phyloP scores from a whole-genome alignment of 768 basidiomycete species.

The Amanita exitialis region DNA sequence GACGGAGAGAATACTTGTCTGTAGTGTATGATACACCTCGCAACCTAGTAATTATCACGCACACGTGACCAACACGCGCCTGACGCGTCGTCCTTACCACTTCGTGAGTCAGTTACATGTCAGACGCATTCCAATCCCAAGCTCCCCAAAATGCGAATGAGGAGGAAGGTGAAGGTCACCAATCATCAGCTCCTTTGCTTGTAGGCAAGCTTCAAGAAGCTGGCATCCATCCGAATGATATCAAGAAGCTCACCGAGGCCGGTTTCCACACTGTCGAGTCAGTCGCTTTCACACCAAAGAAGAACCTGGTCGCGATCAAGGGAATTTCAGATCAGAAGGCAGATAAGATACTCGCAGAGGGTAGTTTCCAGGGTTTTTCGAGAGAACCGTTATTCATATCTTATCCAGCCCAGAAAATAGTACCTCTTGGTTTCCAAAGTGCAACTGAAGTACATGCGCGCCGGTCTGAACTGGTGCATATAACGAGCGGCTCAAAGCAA shows the following conservation, averaged over 20 bases:
- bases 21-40: background rate
- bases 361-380: conserved; percentile 28
- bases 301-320: conserved; percentile 80
- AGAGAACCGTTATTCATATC: background rate
- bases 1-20: background rate
- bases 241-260: conserved; percentile 90
- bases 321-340: conserved; percentile 97
- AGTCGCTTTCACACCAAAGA: conserved; percentile 96
- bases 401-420: conserved; percentile 78
- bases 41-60: conserved; percentile 8
- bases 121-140: conserved; percentile 46
- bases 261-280: conserved; percentile 92
- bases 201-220: conserved; percentile 80
- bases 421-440: conserved; percentile 95
- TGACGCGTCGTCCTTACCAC: conserved; percentile 1
- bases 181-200: conserved; percentile 73
- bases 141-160: conserved; percentile 32
- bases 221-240: conserved; percentile 82
- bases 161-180: conserved; percentile 44
- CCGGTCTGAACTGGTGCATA: conserved; percentile 89
- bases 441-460: conserved; percentile 96
- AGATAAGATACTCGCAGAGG: conserved; percentile 90
- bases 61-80: conserved; percentile 21
- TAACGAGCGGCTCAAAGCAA: conserved; percentile 94
- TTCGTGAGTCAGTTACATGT: conserved; percentile 27